Evolutionary conservation across 352 stramenopile species (phyloP), one percentile per base, ranked within the genome.

Genomic region (Saprolegnia parasitica): DNA sequence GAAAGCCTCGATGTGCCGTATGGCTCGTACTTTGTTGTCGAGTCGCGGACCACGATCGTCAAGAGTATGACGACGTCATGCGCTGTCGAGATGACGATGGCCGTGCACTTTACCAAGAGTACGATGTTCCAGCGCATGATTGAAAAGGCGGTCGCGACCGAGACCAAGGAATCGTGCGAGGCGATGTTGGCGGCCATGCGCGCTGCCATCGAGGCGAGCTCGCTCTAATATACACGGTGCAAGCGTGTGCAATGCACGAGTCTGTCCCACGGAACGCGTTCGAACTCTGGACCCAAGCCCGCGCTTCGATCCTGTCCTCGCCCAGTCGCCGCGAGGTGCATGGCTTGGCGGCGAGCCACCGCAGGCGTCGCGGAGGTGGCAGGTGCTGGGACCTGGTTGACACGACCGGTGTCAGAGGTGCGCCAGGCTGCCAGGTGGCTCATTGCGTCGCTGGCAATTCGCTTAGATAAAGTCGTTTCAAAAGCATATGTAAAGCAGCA

Each of bases 1-100:
- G 52, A 60, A 24, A 60, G 52, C 35, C 35, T 60, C 24, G 52
- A 60, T n/a, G 52, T 60, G 1, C 52, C 52, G 11, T 60, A 60
- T 9, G 52, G 52, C 13, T 42, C 52, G 20, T 60, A 60, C 35
- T 60, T 60, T 60, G 13, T 15, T 8, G 52, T 60, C 52, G 52
- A 60, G 20, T 21, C 13, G 11, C 11, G 20, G 35, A 60, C 52
- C 3, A 16, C 13, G 24, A 9, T 60, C 24, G 24, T 42, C 3
- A 8, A 8, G 24, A 35, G 13, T 3, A 20, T 16, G 11, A 20
- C 52, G 13, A 16, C 13, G 52, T 16, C 8, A 8, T 60, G 52
- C 52, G 13, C 11, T 4, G 52, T 60, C 11, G 52, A 60, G 35
- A 60, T 60, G 52, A 4, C 35, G 3, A 60, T 60, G 52, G 52